Evolutionary conservation across 768 basidiomycete species (phyloP).

Genomic region (Myochromella boudieri): DNA sequence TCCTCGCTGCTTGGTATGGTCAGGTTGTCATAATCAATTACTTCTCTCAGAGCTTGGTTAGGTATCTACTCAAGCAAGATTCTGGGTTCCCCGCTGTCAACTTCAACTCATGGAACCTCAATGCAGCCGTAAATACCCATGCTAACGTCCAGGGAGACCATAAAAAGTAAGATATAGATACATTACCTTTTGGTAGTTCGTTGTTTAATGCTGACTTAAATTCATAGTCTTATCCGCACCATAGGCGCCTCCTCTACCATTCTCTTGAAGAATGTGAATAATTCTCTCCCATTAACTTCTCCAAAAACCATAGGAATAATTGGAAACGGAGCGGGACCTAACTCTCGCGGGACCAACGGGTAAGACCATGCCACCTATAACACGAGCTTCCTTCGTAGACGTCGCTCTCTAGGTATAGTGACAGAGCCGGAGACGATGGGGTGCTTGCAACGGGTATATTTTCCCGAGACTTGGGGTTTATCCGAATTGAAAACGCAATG

Average conservation of each 20-base stretch:
- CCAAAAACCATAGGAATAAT: conserved; percentile 53
- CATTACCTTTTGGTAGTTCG: background rate
- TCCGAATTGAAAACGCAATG: background rate
- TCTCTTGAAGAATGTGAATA: conserved; percentile 57
- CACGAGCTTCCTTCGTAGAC: background rate
- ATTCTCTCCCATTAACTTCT: conserved; percentile 43
- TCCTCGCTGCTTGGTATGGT: conserved; percentile 43
- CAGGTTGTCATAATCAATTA: background rate
- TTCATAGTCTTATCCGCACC: conserved; percentile 48
- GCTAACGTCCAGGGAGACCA: conserved; percentile 63
- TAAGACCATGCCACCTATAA: conserved; percentile 18
- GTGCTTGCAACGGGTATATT: conserved; percentile 63
- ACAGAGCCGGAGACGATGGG: conserved; percentile 56
- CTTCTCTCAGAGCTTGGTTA: conserved; percentile 5
- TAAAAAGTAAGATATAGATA: conserved; percentile 29
- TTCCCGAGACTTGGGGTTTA: conserved; percentile 15
- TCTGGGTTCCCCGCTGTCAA: conserved; percentile 42
- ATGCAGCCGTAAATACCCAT: conserved; percentile 37
- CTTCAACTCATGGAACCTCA: conserved; percentile 53
- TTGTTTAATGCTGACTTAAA: background rate
- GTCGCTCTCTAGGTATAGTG: conserved; percentile 34
- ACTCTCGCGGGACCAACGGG: conserved; percentile 56
- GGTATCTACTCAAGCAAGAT: conserved; percentile 50
- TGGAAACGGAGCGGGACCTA: conserved; percentile 58
- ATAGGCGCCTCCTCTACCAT: conserved; percentile 65